Percentiles rank a stretch among this genome's conserved stretches.
Conservation (phyloP, 148 eudicot genomes). For the Rhododendron kiyosumense region DNA sequence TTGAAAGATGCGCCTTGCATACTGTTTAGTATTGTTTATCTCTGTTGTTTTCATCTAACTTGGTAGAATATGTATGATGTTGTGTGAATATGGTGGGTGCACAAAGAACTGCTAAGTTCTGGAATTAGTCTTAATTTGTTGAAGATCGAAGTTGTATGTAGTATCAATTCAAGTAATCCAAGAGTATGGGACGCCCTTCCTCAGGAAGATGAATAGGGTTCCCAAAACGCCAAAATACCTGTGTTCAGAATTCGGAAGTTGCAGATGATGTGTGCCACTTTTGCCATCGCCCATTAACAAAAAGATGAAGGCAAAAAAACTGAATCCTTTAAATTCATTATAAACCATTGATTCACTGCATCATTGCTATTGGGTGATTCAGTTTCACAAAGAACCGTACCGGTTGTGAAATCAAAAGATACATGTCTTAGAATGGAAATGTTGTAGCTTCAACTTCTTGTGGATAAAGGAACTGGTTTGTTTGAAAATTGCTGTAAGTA, state of each 20-base stretch:
- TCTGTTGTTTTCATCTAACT: background rate
- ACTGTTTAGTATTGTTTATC: background rate
- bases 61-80: background rate
- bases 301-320: background rate
- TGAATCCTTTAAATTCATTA: background rate
- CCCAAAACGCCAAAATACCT: background rate
- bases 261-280: background rate
- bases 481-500: background rate
- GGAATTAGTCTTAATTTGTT: background rate
- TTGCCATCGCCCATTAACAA: background rate
- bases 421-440: background rate
- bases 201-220: background rate
- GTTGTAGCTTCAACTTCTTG: background rate
- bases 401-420: background rate
- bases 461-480: background rate
- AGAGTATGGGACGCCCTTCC: background rate
- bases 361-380: background rate
- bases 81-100: background rate
- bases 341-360: background rate
- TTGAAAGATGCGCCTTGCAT: background rate
- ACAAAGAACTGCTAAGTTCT: background rate
- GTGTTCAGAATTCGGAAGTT: background rate
- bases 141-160: background rate
- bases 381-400: background rate
- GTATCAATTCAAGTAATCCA: background rate